Evolutionary conservation across 1,284 basidiomycete species (phyloP).

Genomic region (Pseudozyma sp.): DNA sequence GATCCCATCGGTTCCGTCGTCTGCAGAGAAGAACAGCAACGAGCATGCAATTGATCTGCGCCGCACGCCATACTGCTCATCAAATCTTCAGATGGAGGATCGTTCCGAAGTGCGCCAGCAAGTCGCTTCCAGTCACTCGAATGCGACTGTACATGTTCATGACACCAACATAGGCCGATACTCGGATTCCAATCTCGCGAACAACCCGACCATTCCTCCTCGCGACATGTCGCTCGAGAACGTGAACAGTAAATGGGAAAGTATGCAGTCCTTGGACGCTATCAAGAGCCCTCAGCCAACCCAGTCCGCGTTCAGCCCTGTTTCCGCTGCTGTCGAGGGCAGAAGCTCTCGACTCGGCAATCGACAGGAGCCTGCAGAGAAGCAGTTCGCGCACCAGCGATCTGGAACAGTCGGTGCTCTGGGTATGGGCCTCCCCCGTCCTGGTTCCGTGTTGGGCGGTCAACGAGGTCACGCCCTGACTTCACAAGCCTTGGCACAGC

Average conservation of each 20-base stretch:
- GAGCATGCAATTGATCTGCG: neutral
- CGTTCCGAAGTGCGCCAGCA: conserved; percentile 39
- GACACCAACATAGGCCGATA: conserved; percentile 4
- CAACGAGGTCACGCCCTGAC: conserved; percentile 28
- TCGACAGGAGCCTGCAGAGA: conserved; percentile 11
- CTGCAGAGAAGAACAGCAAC: conserved; percentile 25
- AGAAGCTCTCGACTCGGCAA: conserved; percentile 45
- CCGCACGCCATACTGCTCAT: conserved; percentile 48
- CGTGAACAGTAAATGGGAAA: conserved; percentile 21
- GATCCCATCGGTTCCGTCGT: conserved; percentile 44
- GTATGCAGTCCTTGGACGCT: conserved; percentile 8
- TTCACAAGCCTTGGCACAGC: conserved; percentile 32
- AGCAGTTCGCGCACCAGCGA: conserved; percentile 26
- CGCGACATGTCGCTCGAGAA: conserved; percentile 17
- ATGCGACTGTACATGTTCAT: conserved; percentile 1
- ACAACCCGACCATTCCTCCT: conserved; percentile 1
- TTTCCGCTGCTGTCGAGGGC: conserved; percentile 16
- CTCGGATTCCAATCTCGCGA: conserved; percentile 4
- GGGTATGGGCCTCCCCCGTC: conserved; percentile 22
- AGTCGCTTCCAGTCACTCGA: conserved; percentile 11
- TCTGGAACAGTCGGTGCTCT: conserved; percentile 35
- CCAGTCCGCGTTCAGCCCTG: conserved; percentile 5
- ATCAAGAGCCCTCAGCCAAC: conserved; percentile 12
- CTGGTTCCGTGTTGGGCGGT: conserved; percentile 25
- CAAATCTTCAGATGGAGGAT: conserved; percentile 49